Evolutionary conservation across 495 filamentous ascomycete species (phyloP).

Genomic region (Elasticomyces elasticus): DNA sequence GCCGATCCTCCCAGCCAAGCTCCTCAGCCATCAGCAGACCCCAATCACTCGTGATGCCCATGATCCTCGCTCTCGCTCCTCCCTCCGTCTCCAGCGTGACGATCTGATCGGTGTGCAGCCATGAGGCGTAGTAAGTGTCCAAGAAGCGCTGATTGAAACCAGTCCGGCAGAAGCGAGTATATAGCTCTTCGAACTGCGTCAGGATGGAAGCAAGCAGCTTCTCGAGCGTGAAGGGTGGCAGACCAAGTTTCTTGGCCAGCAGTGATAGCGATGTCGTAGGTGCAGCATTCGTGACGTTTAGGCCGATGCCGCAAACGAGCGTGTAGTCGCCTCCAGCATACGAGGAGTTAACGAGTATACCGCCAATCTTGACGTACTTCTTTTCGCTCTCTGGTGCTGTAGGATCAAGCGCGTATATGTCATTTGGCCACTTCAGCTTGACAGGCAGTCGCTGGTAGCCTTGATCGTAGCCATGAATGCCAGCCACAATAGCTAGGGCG

Average conservation of each 20-base stretch:
- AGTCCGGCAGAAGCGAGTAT: constrained; percentile 57
- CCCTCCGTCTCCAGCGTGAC: constrained; percentile 81
- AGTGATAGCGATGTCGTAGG: constrained; percentile 82
- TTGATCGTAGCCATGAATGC: constrained; percentile 64
- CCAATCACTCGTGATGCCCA: constrained; percentile 82
- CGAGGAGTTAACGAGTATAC: constrained; percentile 83
- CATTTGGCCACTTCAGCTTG: constrained; percentile 95
- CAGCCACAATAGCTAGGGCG: constrained; percentile 80
- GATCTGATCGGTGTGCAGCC: constrained; percentile 85
- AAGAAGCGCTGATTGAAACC: constrained; percentile 69
- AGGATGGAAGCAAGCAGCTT: constrained; percentile 76
- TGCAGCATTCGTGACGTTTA: constrained; percentile 77
- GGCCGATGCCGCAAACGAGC: constrained; percentile 76
- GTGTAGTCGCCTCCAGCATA: constrained; percentile 71
- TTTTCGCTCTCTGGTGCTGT: constrained; percentile 15
- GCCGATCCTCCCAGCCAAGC: constrained; percentile 56
- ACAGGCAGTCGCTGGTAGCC: constrained; percentile 68
- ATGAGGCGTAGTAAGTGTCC: constrained; percentile 68
- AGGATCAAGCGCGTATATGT: constrained; percentile 76
- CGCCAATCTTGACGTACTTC: constrained; percentile 83
- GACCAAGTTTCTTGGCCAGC: constrained; percentile 34
- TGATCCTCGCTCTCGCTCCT: constrained; percentile 65
- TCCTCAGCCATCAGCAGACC: constrained; percentile 79
- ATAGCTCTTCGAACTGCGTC: constrained; percentile 66
- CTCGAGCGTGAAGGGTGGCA: constrained; percentile 58